Evolutionary conservation across 768 basidiomycete genomes (phyloP).

Genomic region (Lentinula lateritia): DNA sequence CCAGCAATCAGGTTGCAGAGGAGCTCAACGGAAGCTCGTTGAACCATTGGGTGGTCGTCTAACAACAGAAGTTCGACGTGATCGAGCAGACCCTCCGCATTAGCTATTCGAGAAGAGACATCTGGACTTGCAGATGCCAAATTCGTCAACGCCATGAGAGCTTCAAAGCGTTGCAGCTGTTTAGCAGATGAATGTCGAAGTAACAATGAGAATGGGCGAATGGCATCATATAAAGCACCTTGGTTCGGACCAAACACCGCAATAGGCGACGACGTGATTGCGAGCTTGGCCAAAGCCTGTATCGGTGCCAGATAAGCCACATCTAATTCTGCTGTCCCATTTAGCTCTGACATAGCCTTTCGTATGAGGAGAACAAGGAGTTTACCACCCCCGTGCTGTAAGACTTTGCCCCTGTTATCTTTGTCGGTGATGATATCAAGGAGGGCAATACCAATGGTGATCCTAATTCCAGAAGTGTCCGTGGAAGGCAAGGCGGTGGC

Average conservation of each 20-base stretch:
- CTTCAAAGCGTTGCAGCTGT: conserved; percentile 85
- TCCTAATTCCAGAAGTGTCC: conserved; percentile 62
- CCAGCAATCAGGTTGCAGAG: conserved; percentile 86
- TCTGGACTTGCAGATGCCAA: conserved; percentile 73
- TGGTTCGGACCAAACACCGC: conserved; percentile 88
- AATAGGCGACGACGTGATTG: conserved; percentile 87
- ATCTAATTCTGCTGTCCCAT: conserved; percentile 28
- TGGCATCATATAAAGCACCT: conserved; percentile 72
- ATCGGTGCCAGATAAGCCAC: conserved; percentile 52
- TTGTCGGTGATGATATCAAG: conserved; percentile 74
- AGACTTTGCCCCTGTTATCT: conserved; percentile 67
- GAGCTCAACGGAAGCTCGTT: conserved; percentile 86
- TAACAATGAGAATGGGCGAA: conserved; percentile 73
- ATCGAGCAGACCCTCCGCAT: conserved; percentile 52
- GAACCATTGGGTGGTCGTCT: conserved; percentile 77
- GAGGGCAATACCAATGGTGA: conserved; percentile 53
- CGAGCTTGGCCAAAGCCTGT: conserved; percentile 88
- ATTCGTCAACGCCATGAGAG: conserved; percentile 95
- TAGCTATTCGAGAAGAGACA: conserved; percentile 62
- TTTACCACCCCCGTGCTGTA: conserved; percentile 77
- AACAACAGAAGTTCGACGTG: conserved; percentile 70
- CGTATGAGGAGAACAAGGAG: conserved; percentile 55
- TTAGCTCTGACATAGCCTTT: conserved; percentile 26
- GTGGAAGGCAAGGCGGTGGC: conserved; percentile 45
- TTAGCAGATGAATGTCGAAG: conserved; percentile 64